These are phyloP conservation scores for Nothophoma quercina DNA, from an alignment of 2,329 filamentous ascomycete species.

Conservation along the genomic window DNA sequence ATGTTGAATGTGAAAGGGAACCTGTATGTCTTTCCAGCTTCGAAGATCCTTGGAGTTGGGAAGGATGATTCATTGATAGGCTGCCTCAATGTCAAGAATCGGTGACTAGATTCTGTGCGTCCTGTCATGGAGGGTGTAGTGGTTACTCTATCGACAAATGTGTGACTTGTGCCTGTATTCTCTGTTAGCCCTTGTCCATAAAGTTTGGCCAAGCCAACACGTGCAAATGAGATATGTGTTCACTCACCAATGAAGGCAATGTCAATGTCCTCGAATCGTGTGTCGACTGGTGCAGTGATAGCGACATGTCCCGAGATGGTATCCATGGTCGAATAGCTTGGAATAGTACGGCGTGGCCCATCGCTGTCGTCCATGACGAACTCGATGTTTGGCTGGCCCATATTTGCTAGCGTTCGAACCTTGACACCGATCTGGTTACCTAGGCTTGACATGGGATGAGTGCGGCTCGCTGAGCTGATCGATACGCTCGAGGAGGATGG, in stretches of 20 bases:
- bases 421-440: conserved; percentile 45
- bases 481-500: conserved; percentile 29
- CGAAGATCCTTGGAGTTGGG: conserved; percentile 62
- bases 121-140: conserved; percentile 61
- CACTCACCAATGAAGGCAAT: conserved; percentile 64
- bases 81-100: conserved; percentile 68
- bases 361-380: conserved; percentile 51
- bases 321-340: conserved; percentile 65
- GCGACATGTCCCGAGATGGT: conserved; percentile 62
- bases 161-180: conserved; percentile 57
- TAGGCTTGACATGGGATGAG: conserved; percentile 40
- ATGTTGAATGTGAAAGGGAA: conserved; percentile 72
- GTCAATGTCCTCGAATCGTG: conserved; percentile 64
- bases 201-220: neutral
- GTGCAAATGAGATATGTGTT: conserved; percentile 1
- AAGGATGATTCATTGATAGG: conserved; percentile 63
- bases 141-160: conserved; percentile 63
- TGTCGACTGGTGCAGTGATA: conserved; percentile 60
- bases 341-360: conserved; percentile 43
- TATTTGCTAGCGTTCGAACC: conserved; percentile 42
- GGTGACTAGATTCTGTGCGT: conserved; percentile 64
- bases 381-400: conserved; percentile 52
- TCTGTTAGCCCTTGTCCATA: conserved; percentile 20
- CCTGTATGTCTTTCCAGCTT: conserved; percentile 63
- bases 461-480: conserved; percentile 22